Base-by-base conservation (phyloP, 2,329 filamentous ascomycete species). In the Phoma sp. region DNA sequence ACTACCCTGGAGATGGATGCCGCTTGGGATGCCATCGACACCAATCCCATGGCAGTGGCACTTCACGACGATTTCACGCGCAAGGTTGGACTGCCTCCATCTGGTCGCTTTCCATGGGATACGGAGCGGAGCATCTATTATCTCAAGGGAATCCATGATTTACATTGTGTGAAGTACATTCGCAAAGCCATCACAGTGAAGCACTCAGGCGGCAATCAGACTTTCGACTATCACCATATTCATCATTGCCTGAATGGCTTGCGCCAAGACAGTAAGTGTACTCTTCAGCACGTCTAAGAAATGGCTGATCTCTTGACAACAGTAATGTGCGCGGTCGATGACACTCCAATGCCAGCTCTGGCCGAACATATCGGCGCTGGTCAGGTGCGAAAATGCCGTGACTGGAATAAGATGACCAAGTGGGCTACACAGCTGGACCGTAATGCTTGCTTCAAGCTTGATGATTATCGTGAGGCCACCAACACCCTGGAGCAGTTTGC, bases 141-240 rank as follows among this genome's bases (percentile, higher is more conserved):
- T 42, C 37, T 74, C 4, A 73, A 73, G 53, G 71, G 67, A 4
- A 57, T 71, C 37, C 72, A 74, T 30, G 67, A 74, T 56, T 47
- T 74, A 5, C 71, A 74, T 45, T 74, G 72, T 38, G 39, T 74
- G 48, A 73, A 74, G 66, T 62, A 73, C 18, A 57, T 73, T 17
- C 71, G 71, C 20, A 72, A 72, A 53, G 67, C 69, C 7, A 70
- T 74, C 23, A 60, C 66, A 6, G 61, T 66, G n/a, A 68, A 68
- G 34, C 65, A 70, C 25, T 56, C 64, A 17, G 60, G 60, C 32
- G 54, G 62, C 2, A 60, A 62, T 12, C 62, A 60, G 12, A 61
- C 47, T 3, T 68, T 71, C 47, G 56, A 61, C 45, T 56, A 71
- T 1, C 42, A 62, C 18, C 72, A 74, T 42, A 56, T 74, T 18